These are phyloP conservation scores for Mortierella sp. DNA, from an alignment of 371 early-diverging fungal species.

Conservation along the genomic window DNA sequence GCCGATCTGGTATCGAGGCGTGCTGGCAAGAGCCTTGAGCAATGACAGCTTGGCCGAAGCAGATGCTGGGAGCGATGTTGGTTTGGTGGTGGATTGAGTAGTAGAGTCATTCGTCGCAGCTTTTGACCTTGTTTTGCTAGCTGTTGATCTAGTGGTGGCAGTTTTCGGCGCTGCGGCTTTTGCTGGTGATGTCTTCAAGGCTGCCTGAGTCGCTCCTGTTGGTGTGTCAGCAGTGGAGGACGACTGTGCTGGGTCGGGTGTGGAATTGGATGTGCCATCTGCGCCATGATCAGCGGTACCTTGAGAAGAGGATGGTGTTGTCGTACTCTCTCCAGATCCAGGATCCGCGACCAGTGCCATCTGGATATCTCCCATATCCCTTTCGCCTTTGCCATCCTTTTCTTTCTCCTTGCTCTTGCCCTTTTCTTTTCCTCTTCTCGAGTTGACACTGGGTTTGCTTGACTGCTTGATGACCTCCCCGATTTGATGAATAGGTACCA, in stretches of 20 bases:
- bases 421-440: neutral
- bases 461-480: constrained; percentile 7
- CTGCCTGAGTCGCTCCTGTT: neutral
- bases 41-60: constrained; percentile 23
- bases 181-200: neutral
- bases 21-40: constrained; percentile 12
- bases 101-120: neutral
- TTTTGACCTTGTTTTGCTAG: neutral
- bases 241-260: too few relatives aligned
- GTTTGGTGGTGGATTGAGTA: neutral
- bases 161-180: constrained; percentile 5
- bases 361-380: too few relatives aligned
- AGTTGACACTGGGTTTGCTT: neutral
- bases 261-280: too few relatives aligned
- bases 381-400: too few relatives aligned
- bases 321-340: too few relatives aligned
- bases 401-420: neutral
- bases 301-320: too few relatives aligned
- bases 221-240: neutral
- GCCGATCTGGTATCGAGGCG: constrained; percentile 20
- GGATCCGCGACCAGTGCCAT: too few relatives aligned
- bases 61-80: constrained; percentile 4
- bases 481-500: constrained; percentile 36
- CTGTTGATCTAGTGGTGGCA: neutral
- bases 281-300: too few relatives aligned